Conservation (phyloP, 1,284 basidiomycete species). For the Trametes sp. region DNA sequence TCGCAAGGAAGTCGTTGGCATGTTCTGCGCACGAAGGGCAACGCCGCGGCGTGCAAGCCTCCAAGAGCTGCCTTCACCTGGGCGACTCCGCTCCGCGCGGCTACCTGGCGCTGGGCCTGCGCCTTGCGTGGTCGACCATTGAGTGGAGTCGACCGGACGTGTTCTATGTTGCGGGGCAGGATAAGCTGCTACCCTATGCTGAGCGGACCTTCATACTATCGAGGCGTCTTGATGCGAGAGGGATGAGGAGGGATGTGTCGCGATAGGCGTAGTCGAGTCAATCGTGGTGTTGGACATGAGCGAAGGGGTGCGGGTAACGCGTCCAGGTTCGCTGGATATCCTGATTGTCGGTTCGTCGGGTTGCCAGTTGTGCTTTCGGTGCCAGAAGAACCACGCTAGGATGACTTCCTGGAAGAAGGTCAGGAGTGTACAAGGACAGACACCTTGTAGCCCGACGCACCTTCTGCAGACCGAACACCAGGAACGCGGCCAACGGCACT, state of each 20-base stretch:
- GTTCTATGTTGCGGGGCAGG: background rate
- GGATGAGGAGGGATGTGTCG: slow-evolving; percentile 15
- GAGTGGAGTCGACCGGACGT: background rate
- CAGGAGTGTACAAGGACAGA: background rate
- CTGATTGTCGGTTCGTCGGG: slow-evolving; percentile 11
- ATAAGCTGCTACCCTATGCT: background rate
- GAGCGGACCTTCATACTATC: slow-evolving; percentile 20
- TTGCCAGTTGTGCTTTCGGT: slow-evolving; percentile 19
- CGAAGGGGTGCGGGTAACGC: slow-evolving; percentile 14
- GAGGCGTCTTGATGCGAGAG: background rate
- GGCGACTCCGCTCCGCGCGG: background rate
- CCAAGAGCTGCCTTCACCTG: background rate
- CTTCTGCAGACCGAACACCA: slow-evolving; percentile 57
- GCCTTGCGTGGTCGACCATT: background rate
- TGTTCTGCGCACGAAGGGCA: background rate
- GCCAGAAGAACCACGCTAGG: slow-evolving; percentile 45
- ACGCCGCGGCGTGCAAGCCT: background rate
- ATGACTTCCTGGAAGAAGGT: slow-evolving; percentile 45
- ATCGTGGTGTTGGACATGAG: slow-evolving; percentile 20
- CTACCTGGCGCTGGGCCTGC: background rate
- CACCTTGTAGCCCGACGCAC: slow-evolving; percentile 34
- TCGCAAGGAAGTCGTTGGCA: background rate
- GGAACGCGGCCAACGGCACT: slow-evolving; percentile 54
- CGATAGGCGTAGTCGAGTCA: slow-evolving; percentile 26
- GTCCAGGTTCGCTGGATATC: slow-evolving; percentile 5